Percentiles rank a stretch among this genome's conserved stretches.
Evolutionary conservation across 23 red algal species (phyloP).

Genomic region (Cyanidiococcus yangmingshanensis): DNA sequence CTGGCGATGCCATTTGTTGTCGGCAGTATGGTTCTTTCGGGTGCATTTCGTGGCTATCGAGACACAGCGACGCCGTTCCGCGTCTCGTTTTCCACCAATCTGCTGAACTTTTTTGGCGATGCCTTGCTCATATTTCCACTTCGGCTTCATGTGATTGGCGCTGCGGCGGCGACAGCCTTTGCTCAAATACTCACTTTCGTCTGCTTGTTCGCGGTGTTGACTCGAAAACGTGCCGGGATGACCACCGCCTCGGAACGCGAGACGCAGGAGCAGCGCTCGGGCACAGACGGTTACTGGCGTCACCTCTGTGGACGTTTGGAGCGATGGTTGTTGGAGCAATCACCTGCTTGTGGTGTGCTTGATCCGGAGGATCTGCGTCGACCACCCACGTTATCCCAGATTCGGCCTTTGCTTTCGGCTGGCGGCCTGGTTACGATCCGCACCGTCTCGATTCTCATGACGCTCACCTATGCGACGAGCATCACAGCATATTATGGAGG

Average conservation of each 20-base stretch:
- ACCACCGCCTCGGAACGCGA: background rate
- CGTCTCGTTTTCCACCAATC: conserved; percentile 52
- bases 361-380: conserved; percentile 32
- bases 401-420: conserved; percentile 54
- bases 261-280: background rate
- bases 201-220: conserved; percentile 44
- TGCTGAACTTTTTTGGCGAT: conserved; percentile 72
- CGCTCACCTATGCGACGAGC: conserved; percentile 65
- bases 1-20: conserved; percentile 72
- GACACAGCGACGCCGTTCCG: conserved; percentile 84
- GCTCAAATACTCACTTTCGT: conserved; percentile 41
- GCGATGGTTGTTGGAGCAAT: background rate
- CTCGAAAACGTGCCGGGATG: background rate
- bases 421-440: conserved; percentile 68
- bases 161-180: conserved; percentile 66
- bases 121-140: conserved; percentile 74
- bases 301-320: background rate
- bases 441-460: conserved; percentile 66
- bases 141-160: conserved; percentile 59
- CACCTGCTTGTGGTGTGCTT: conserved; percentile 18
- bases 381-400: conserved; percentile 34
- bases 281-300: background rate
- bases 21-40: conserved; percentile 64
- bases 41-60: conserved; percentile 81
- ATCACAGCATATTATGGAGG: conserved; percentile 49